phyloP scores from a whole-genome alignment of 169 alveolate genomes.

The Blepharisma undulans region DNA sequence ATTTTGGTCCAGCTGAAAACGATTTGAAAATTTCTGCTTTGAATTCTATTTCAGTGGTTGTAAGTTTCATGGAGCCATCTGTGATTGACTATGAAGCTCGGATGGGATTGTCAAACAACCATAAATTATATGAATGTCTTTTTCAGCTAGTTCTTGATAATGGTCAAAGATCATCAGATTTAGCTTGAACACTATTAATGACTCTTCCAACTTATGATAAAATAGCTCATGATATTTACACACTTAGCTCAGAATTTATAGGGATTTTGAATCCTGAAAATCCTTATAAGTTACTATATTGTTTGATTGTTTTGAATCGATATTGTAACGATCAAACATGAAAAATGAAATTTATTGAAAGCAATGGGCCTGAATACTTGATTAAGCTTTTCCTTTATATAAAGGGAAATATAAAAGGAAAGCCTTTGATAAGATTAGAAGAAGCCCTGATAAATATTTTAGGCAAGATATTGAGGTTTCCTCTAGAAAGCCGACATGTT shows the following conservation, averaged over 20 bases:
- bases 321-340: neutral
- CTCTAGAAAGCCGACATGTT: neutral
- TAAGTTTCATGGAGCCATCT: neutral
- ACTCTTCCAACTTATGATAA: neutral
- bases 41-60: neutral
- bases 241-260: neutral
- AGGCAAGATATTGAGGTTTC: neutral
- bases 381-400: neutral
- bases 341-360: neutral
- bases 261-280: neutral
- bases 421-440: neutral
- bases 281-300: neutral
- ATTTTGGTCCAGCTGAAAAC: neutral
- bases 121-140: neutral
- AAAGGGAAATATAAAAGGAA: neutral
- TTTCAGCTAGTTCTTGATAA: neutral
- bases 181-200: conserved; percentile 9
- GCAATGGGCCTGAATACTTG: neutral
- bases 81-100: neutral
- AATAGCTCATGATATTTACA: neutral
- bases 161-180: neutral
- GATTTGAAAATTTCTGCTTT: neutral
- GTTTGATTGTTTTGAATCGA: neutral
- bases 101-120: neutral
- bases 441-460: neutral